A percentile compares a stretch with the other conserved stretches of the same genome.
phyloP scores from a whole-genome alignment of 305 asterid species.

The Fraxinus albicans region DNA sequence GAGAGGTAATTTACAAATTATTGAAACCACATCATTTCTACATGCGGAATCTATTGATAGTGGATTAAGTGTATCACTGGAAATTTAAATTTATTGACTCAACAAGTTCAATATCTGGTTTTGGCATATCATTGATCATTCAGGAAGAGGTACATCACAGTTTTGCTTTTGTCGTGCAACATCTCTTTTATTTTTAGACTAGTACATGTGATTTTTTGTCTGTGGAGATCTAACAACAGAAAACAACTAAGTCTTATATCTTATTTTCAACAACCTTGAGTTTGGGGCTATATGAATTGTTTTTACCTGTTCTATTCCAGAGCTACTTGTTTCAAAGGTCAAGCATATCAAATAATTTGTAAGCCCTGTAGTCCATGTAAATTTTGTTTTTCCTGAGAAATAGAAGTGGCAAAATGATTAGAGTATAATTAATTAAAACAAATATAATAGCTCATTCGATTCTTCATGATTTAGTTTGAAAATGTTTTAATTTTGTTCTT shows the following conservation, averaged over 20 bases:
- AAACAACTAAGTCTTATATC: neutral
- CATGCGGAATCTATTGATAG: neutral
- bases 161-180: neutral
- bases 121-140: neutral
- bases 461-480: neutral
- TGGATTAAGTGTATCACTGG: neutral
- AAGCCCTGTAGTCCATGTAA: neutral
- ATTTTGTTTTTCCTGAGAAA: neutral
- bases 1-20: slow-evolving; percentile 62
- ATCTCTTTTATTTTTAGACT: slow-evolving; percentile 1
- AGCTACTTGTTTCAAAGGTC: neutral
- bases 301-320: neutral
- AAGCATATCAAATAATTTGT: neutral
- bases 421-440: neutral
- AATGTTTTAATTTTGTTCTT: neutral
- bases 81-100: neutral
- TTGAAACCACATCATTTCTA: neutral
- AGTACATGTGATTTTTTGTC: slow-evolving; percentile 10
- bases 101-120: neutral
- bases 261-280: neutral
- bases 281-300: neutral
- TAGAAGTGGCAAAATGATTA: neutral
- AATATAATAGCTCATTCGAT: neutral
- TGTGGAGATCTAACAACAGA: neutral
- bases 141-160: neutral